Evolutionary conservation across 768 basidiomycete species (phyloP).

Genomic region (Amanita brunnescens): DNA sequence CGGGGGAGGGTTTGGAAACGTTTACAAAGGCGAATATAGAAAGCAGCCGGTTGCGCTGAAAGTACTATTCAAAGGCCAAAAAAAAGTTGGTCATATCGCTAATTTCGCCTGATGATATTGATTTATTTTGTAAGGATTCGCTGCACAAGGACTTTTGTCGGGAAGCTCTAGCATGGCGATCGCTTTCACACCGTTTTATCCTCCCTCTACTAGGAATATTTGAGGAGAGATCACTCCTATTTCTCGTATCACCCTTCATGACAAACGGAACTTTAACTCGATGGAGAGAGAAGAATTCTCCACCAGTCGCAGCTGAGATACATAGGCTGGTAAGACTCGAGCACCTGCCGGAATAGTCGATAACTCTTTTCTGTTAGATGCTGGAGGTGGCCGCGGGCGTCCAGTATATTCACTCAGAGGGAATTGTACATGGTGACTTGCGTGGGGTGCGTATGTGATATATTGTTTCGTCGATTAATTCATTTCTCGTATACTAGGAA

Average conservation of each 20-base stretch:
- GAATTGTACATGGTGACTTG: not conserved
- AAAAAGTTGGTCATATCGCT: not conserved
- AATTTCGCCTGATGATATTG: not conserved
- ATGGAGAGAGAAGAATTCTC: not conserved
- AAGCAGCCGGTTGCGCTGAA: not conserved
- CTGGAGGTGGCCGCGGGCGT: not conserved
- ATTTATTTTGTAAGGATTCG: not conserved
- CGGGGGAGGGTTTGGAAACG: not conserved
- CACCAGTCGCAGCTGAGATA: not conserved
- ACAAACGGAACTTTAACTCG: not conserved
- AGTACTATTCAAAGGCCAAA: not conserved
- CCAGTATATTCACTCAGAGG: conserved; percentile 1
- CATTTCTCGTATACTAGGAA: not conserved
- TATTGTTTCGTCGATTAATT: not conserved
- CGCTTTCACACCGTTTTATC: not conserved
- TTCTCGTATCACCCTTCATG: not conserved
- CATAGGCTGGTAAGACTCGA: not conserved
- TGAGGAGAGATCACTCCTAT: not conserved
- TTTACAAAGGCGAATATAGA: not conserved
- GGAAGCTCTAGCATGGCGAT: not conserved
- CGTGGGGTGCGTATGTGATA: not conserved
- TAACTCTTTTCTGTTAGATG: not conserved
- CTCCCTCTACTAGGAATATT: not conserved
- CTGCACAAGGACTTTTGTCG: not conserved
- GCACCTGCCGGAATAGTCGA: too few species aligned